Conservation (phyloP, 495 filamentous ascomycete species). For the Rhizodiscina lignyota region DNA sequence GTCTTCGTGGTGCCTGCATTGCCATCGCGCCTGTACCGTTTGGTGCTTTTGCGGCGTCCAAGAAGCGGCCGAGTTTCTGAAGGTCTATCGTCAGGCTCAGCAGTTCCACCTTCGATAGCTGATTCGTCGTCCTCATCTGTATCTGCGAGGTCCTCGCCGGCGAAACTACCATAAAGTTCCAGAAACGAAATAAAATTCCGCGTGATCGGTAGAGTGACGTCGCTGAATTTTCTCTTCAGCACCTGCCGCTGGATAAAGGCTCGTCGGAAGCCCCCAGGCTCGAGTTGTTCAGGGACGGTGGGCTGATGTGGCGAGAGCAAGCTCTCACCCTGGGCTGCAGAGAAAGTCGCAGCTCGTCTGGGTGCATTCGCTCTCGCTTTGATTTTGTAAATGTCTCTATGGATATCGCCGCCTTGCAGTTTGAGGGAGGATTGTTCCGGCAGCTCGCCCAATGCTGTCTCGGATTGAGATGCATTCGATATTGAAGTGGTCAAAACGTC, state of each 20-base stretch:
- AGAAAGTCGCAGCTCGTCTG: slow-evolving; percentile 41
- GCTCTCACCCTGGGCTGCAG: slow-evolving; percentile 19
- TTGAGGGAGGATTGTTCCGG: no score
- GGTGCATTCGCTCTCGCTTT: slow-evolving; percentile 26
- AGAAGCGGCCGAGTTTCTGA: slow-evolving; percentile 33
- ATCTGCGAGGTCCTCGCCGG: slow-evolving; percentile 52
- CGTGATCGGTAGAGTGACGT: slow-evolving; percentile 33
- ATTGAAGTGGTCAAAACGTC: no score
- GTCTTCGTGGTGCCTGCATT: slow-evolving; percentile 43
- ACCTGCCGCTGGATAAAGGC: slow-evolving; percentile 37
- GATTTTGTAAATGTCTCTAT: slow-evolving; percentile 50
- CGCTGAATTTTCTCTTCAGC: slow-evolving; percentile 20
- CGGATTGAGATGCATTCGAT: no score
- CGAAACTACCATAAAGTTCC: slow-evolving; percentile 53
- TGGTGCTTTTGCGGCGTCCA: slow-evolving; percentile 27
- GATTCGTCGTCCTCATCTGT: slow-evolving; percentile 39
- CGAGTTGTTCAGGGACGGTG: slow-evolving; percentile 33
- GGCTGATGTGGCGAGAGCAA: slow-evolving; percentile 11
- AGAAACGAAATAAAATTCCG: slow-evolving; percentile 53
- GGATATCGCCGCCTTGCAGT: slow-evolving; percentile 51
- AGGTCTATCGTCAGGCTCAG: slow-evolving; percentile 23
- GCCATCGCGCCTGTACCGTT: slow-evolving; percentile 25
- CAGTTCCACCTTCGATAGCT: slow-evolving; percentile 26
- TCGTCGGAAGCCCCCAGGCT: slow-evolving; percentile 45
- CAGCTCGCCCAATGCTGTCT: no score